phyloP scores from a whole-genome alignment of 2,329 filamentous ascomycete genomes.

The Falciphora oryzae region DNA sequence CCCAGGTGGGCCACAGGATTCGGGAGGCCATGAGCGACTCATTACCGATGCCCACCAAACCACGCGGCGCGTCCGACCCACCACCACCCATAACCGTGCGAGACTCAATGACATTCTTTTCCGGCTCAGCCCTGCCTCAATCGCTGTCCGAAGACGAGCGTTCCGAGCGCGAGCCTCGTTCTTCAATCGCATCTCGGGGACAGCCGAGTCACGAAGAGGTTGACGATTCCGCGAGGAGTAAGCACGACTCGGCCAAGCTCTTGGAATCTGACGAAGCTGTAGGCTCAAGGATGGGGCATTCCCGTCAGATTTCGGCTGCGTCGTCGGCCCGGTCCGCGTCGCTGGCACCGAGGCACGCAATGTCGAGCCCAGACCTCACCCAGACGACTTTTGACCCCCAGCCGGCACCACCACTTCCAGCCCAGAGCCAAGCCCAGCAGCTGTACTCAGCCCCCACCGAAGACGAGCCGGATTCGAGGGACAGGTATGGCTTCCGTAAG shows the following conservation, averaged over 20 bases:
- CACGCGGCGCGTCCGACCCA: slow-evolving; percentile 14
- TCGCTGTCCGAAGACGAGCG: slow-evolving; percentile 28
- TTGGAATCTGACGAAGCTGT: slow-evolving; percentile 25
- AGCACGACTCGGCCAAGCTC: slow-evolving; percentile 48
- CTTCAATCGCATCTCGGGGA: slow-evolving; percentile 4
- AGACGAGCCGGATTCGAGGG: slow-evolving; percentile 52
- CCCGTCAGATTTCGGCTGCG: neutral
- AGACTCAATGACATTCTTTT: slow-evolving; percentile 34
- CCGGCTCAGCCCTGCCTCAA: slow-evolving; percentile 26
- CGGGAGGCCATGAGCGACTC: slow-evolving; percentile 35
- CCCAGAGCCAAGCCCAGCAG: neutral
- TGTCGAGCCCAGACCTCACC: slow-evolving; percentile 8
- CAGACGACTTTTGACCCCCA: neutral
- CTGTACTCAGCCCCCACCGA: slow-evolving; percentile 29
- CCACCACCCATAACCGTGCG: slow-evolving; percentile 26
- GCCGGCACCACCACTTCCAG: neutral
- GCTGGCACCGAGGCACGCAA: slow-evolving; percentile 1
- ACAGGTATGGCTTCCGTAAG: slow-evolving; percentile 92
- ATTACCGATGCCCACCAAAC: slow-evolving; percentile 22
- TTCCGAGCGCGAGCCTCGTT: slow-evolving; percentile 24
- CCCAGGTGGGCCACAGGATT: slow-evolving; percentile 26
- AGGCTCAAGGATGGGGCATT: neutral
- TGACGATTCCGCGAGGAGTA: slow-evolving; percentile 25
- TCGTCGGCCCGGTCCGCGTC: neutral
- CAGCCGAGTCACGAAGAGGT: slow-evolving; percentile 17